Percentiles rank a stretch among this genome's conserved stretches.
Conservation (phyloP, 495 filamentous ascomycete genomes). For the Barbatosphaeria neglecta region DNA sequence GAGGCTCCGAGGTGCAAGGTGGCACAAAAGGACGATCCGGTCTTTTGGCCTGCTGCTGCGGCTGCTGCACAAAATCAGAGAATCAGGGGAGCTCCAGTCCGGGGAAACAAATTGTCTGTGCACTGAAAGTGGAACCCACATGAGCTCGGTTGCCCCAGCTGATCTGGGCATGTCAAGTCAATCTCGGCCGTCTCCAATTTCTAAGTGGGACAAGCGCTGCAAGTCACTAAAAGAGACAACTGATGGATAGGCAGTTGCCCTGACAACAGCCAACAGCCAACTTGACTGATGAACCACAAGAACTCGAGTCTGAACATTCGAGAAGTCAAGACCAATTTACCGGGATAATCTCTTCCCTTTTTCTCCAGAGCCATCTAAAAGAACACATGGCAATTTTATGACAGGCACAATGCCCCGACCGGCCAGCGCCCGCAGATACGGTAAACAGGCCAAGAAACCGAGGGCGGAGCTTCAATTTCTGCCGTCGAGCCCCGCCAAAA, state of each 20-base stretch:
- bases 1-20: background rate
- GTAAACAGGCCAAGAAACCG: constrained; percentile 24
- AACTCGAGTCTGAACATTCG: background rate
- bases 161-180: too few species aligned
- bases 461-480: constrained; percentile 28
- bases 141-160: too few species aligned
- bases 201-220: background rate
- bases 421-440: constrained; percentile 28
- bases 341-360: background rate
- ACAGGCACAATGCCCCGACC: constrained; percentile 18
- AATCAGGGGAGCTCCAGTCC: background rate
- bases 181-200: background rate
- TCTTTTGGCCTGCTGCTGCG: background rate
- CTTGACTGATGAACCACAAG: background rate
- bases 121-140: too few species aligned
- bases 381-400: background rate
- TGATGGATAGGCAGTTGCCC: background rate
- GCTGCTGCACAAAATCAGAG: background rate
- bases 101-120: background rate
- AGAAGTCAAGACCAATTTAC: background rate
- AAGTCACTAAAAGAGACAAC: background rate
- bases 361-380: background rate
- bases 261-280: background rate
- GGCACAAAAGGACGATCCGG: background rate
- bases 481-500: constrained; percentile 22